Evolutionary conservation across 2,329 filamentous ascomycete genomes (phyloP).

Genomic region (Penicillium sp.): DNA sequence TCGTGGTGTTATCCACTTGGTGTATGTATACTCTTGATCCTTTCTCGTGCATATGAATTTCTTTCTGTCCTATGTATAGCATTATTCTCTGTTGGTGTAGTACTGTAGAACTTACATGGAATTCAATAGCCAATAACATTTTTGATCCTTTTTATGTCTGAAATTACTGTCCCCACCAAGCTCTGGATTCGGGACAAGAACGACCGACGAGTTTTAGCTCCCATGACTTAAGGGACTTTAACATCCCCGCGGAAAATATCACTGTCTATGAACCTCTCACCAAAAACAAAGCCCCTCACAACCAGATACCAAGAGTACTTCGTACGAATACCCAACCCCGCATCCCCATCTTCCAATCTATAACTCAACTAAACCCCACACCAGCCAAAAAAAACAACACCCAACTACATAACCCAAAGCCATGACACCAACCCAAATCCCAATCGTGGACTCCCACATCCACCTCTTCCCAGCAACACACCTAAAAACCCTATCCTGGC

Average conservation of each 20-base stretch:
- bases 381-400: not conserved
- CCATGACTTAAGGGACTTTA: not conserved
- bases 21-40: constrained; percentile 11
- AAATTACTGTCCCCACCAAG: not conserved
- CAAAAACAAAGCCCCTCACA: not conserved
- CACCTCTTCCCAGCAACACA: constrained; percentile 78
- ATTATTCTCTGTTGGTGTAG: not conserved
- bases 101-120: not conserved
- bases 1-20: constrained; percentile 5
- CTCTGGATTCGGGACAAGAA: constrained; percentile 1
- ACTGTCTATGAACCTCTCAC: not conserved
- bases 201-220: not conserved
- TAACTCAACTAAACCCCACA: not conserved
- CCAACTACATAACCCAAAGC: not conserved
- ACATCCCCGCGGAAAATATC: not conserved
- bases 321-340: not conserved
- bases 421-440: constrained; percentile 7
- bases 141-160: not conserved
- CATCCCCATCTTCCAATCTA: not conserved
- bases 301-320: not conserved
- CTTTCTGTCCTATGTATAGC: not conserved
- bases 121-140: not conserved
- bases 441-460: constrained; percentile 86
- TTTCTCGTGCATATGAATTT: constrained; percentile 10
- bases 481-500: constrained; percentile 68